Percentiles rank a stretch among this genome's conserved stretches.
Conservation (phyloP, 2,329 filamentous ascomycete species). For the Falciphora oryzae region DNA sequence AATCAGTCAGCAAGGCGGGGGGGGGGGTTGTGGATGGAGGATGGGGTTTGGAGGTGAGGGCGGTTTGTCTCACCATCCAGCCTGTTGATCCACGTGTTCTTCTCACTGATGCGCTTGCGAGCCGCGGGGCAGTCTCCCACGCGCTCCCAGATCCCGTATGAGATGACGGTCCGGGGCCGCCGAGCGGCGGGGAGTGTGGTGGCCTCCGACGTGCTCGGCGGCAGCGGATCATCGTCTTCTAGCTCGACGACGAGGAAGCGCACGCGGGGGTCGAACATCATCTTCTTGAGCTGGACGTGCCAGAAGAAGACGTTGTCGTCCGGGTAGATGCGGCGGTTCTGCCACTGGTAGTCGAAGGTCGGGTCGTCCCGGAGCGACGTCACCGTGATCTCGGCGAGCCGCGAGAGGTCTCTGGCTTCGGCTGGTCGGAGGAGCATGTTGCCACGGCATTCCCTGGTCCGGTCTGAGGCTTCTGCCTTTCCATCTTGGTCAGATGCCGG, state of each 20-base stretch:
- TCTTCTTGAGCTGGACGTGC: neutral
- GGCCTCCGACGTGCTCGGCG: too few relatives aligned
- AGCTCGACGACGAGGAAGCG: constrained; percentile 4
- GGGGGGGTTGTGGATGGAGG: neutral
- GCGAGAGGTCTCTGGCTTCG: neutral
- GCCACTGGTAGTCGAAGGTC: constrained; percentile 4
- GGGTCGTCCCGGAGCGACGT: constrained; percentile 2
- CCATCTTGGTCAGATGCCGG: too few relatives aligned
- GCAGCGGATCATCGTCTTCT: too few relatives aligned
- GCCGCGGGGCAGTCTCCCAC: neutral
- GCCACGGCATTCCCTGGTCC: neutral
- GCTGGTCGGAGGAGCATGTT: neutral
- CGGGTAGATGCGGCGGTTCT: neutral
- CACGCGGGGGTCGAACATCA: neutral
- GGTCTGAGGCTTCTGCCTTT: too few relatives aligned
- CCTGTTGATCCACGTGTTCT: constrained; percentile 2
- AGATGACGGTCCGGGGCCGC: neutral
- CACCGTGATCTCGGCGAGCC: neutral
- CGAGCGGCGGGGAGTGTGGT: too few relatives aligned
- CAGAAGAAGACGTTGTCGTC: neutral
- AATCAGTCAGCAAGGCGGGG: too few relatives aligned
- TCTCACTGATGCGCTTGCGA: neutral
- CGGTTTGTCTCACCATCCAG: neutral
- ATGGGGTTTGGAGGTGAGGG: neutral
- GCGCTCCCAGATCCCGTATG: constrained; percentile 3